Evolutionary conservation across 1,284 basidiomycete species (phyloP).

Genomic region (Ustilago hordei): DNA sequence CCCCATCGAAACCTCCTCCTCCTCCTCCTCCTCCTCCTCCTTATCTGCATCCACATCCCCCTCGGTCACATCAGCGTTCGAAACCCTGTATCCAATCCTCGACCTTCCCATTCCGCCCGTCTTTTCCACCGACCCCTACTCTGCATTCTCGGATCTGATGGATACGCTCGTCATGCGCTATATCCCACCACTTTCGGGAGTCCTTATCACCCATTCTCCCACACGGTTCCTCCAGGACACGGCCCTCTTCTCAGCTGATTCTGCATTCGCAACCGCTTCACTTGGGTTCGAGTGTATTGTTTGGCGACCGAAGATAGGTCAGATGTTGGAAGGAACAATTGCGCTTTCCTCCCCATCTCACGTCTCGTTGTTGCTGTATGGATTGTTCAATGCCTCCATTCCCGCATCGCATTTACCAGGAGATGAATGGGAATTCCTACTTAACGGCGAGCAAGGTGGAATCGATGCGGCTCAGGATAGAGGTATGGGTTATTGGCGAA

Average conservation of each 20-base stretch:
- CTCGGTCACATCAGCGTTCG: slow-evolving; percentile 52
- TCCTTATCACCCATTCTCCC: slow-evolving; percentile 87
- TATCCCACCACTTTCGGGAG: slow-evolving; percentile 85
- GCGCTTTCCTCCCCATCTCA: slow-evolving; percentile 94
- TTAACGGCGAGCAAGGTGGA: slow-evolving; percentile 71
- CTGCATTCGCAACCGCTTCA: slow-evolving; percentile 83
- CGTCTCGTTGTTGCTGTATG: slow-evolving; percentile 89
- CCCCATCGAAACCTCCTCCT: slow-evolving; percentile 3
- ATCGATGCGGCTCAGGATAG: slow-evolving; percentile 23
- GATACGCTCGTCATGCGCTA: slow-evolving; percentile 73
- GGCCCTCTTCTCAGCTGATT: slow-evolving; percentile 83
- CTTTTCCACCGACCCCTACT: slow-evolving; percentile 45
- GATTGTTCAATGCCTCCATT: slow-evolving; percentile 96
- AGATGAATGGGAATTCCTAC: slow-evolving; percentile 87
- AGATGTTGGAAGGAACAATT: slow-evolving; percentile 85
- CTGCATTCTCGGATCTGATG: slow-evolving; percentile 62
- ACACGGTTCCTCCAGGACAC: slow-evolving; percentile 78
- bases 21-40: slow-evolving; percentile 9
- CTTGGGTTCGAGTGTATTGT: slow-evolving; percentile 85
- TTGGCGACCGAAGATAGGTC: slow-evolving; percentile 89
- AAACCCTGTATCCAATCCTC: slow-evolving; percentile 55
- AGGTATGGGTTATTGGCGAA: slow-evolving; percentile 81
- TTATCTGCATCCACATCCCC: slow-evolving; percentile 2
- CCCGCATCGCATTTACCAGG: slow-evolving; percentile 88
- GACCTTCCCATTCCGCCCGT: slow-evolving; percentile 64